phyloP scores from a whole-genome alignment of 495 filamentous ascomycete species.

The Choiromyces venosus region DNA sequence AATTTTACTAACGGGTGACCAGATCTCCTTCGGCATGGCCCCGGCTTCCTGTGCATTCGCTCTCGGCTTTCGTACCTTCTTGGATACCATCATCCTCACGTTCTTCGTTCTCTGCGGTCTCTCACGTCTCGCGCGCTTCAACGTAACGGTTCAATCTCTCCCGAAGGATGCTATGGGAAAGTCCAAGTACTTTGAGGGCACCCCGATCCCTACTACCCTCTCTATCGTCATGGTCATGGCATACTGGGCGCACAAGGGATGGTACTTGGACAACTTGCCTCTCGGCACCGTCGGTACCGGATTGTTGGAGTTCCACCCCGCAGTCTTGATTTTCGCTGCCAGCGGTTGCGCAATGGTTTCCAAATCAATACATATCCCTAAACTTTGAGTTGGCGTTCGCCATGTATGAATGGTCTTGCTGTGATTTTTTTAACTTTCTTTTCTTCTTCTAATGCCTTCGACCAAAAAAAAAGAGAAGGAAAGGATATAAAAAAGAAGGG shows the following conservation, averaged over 20 bases:
- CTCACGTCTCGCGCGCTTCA: slow-evolving; percentile 91
- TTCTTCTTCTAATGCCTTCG: neutral
- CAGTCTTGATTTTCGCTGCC: slow-evolving; percentile 70
- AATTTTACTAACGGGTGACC: slow-evolving; percentile 13
- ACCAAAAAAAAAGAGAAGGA: slow-evolving; percentile 12
- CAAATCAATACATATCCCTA: slow-evolving; percentile 92
- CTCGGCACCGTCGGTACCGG: slow-evolving; percentile 63
- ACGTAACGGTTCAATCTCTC: slow-evolving; percentile 80
- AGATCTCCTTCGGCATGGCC: slow-evolving; percentile 94
- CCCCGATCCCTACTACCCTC: slow-evolving; percentile 86
- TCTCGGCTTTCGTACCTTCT: slow-evolving; percentile 75
- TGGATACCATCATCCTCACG: slow-evolving; percentile 78
- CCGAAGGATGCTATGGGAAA: slow-evolving; percentile 91
- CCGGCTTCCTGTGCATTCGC: slow-evolving; percentile 84
- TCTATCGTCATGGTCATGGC: slow-evolving; percentile 77
- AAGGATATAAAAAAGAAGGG: neutral
- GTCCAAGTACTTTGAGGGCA: slow-evolving; percentile 90
- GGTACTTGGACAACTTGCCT: slow-evolving; percentile 70
- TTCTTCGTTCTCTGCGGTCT: slow-evolving; percentile 95
- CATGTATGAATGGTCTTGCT: slow-evolving; percentile 14
- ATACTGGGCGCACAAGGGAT: slow-evolving; percentile 76
- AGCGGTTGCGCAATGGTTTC: slow-evolving; percentile 91
- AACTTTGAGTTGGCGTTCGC: slow-evolving; percentile 54
- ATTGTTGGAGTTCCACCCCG: slow-evolving; percentile 77
- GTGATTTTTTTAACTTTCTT: neutral